phyloP scores from a whole-genome alignment of 1,284 basidiomycete genomes.

The Marasmius fiardii region DNA sequence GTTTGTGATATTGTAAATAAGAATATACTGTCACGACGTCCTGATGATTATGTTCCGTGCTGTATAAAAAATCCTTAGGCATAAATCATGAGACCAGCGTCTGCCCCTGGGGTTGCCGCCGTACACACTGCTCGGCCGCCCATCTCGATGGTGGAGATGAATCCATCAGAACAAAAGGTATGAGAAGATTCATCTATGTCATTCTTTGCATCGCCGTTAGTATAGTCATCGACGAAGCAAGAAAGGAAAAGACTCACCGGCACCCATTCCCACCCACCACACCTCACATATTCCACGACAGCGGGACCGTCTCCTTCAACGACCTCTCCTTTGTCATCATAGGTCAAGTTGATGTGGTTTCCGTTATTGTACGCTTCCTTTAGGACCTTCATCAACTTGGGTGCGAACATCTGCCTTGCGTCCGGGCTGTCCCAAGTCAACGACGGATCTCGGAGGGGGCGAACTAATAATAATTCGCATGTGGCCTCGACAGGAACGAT shows the following conservation, averaged over 20 bases:
- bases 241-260: conserved; percentile 54
- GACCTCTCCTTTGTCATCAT: conserved; percentile 45
- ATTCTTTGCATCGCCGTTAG: conserved; percentile 37
- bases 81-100: conserved; percentile 44
- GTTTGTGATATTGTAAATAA: background rate
- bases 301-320: conserved; percentile 41
- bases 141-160: conserved; percentile 53
- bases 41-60: too few species aligned
- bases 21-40: too few species aligned
- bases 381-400: conserved; percentile 50
- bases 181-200: conserved; percentile 54
- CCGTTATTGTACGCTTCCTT: conserved; percentile 72
- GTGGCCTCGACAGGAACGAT: conserved; percentile 38
- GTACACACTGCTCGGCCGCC: conserved; percentile 55
- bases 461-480: conserved; percentile 81
- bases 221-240: conserved; percentile 4
- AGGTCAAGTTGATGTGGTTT: conserved; percentile 61
- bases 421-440: conserved; percentile 37
- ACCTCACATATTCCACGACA: conserved; percentile 82
- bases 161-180: conserved; percentile 72
- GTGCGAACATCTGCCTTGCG: conserved; percentile 41
- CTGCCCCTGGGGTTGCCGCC: conserved; percentile 30
- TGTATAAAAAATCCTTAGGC: conserved; percentile 23
- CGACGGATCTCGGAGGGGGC: conserved; percentile 69
- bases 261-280: conserved; percentile 81